Base-by-base conservation (phyloP, 139 green algal species). In the Coccomyxa sp. region DNA sequence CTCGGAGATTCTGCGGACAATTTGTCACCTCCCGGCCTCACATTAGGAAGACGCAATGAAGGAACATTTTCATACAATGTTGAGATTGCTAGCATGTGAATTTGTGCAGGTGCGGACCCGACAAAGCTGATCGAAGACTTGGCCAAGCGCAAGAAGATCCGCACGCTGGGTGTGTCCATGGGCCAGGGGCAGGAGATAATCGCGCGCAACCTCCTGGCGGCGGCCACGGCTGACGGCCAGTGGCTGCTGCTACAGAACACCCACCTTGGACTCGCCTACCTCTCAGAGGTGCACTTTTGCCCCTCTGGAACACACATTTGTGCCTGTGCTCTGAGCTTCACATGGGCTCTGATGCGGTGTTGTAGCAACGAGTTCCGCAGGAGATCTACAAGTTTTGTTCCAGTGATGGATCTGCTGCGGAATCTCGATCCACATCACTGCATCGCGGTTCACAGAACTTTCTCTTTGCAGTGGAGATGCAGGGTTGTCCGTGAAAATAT, bases 171-270 rank as follows among this genome's bases (percentile, higher is more conserved):
- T 4, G 95, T 98, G 81, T 95, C 89, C 58, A 96, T 98, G 95
- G 96, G 96, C 21, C 96, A 99, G 88, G 95, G 91, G 16, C 93
- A 96, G 88, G 95, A 98, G 90, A 88, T 98, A 38, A 96, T 98
- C 79, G 96, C 96, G 76, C 91, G 96, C 81, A 94, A 95, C 90
- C 93, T 95, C 88, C 93, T 99, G 91, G 91, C 93, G 27, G 91
- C 89, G 10, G 96, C 96, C 15, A 90, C 85, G 16, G 86, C 90
- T 67, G 94, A 98, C 89, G 96, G 96, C 31, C 92, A 96, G 82
- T 99, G 96, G 96, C 94, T 98, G 81, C 92, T 98, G 85, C 91
- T 99, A 78, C 96, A 99, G 88, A 99, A 99, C 92, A 96, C 95
- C 28, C 96, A 99, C 91, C 90, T 99, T 59, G 94, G 94, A 23